phyloP scores from a whole-genome alignment of 2,329 filamentous ascomycete genomes.

The Penicillium aurantiogriseum region DNA sequence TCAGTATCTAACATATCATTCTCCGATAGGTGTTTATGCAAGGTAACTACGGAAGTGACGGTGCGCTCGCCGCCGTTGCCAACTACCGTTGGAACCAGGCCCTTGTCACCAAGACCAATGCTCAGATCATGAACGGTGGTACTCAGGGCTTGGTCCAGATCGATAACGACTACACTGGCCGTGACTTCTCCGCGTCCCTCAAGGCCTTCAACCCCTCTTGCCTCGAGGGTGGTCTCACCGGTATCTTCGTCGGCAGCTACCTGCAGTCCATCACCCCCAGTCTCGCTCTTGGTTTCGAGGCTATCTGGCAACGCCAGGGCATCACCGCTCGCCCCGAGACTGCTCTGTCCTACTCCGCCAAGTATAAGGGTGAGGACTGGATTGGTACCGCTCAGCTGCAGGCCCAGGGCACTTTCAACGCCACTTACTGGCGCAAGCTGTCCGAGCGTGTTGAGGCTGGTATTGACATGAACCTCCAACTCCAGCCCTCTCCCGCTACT shows the following conservation, averaged over 20 bases:
- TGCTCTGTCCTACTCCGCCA: conserved; percentile 81
- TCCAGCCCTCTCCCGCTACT: conserved; percentile 63
- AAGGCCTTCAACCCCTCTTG: conserved; percentile 96
- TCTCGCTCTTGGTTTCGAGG: conserved; percentile 84
- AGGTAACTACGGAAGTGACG: conserved; percentile 91
- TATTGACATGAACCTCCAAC: conserved; percentile 87
- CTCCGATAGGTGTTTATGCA: conserved; percentile 79
- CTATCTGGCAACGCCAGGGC: conserved; percentile 86
- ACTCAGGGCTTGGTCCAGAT: conserved; percentile 86
- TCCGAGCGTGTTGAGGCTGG: conserved; percentile 96
- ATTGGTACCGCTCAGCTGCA: conserved; percentile 87
- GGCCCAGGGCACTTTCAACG: conserved; percentile 81
- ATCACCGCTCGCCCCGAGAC: conserved; percentile 87
- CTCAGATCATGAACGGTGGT: conserved; percentile 75
- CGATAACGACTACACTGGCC: conserved; percentile 92
- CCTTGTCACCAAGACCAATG: conserved; percentile 81
- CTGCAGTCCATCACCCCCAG: conserved; percentile 87
- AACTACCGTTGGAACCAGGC: conserved; percentile 85
- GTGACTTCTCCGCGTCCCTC: conserved; percentile 87
- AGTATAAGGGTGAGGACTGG: conserved; percentile 92
- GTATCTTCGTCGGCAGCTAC: conserved; percentile 94
- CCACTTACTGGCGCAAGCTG: conserved; percentile 89
- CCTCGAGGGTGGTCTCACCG: conserved; percentile 87
- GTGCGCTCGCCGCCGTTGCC: conserved; percentile 79
- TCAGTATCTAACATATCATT: not conserved